Percentiles rank a stretch among this genome's conserved stretches.
phyloP scores from a whole-genome alignment of 129 eudicot species.

The Arctium lappa region DNA sequence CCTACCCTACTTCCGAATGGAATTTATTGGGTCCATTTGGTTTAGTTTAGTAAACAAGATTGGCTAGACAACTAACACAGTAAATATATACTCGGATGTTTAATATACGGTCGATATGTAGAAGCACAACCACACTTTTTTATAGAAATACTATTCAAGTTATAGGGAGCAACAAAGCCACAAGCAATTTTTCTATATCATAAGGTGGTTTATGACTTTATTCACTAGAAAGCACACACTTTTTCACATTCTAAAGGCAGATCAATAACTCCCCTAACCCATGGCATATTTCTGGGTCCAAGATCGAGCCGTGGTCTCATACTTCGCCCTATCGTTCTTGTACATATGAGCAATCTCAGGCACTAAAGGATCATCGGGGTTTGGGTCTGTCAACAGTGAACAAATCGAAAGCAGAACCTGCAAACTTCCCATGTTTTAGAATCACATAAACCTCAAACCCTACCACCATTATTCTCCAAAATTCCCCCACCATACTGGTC shows the following conservation, averaged over 20 bases:
- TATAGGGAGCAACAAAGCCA: constrained; percentile 14
- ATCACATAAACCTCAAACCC: not conserved
- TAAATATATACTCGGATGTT: not conserved
- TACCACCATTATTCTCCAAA: not conserved
- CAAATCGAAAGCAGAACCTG: constrained; percentile 85
- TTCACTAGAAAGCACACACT: not conserved
- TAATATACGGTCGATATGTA: not conserved
- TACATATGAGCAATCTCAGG: constrained; percentile 90
- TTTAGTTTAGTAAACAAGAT: not conserved
- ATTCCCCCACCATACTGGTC: not conserved
- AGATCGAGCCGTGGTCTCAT: constrained; percentile 75
- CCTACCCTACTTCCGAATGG: not conserved
- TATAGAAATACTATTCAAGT: not conserved
- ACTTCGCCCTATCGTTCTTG: constrained; percentile 73
- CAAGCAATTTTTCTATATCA: constrained; percentile 10
- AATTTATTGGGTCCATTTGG: not conserved
- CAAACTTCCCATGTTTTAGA: not conserved
- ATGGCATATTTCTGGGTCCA: constrained; percentile 95
- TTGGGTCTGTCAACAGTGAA: constrained; percentile 80
- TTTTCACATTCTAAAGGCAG: not conserved
- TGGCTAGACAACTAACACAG: not conserved
- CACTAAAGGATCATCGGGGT: constrained; percentile 89
- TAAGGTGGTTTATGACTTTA: not conserved
- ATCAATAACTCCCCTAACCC: constrained; percentile 38
- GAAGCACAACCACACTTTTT: not conserved